These are phyloP conservation scores for Fusarium sp. DNA, from an alignment of 2,329 filamentous ascomycete genomes.

Conservation along the genomic window DNA sequence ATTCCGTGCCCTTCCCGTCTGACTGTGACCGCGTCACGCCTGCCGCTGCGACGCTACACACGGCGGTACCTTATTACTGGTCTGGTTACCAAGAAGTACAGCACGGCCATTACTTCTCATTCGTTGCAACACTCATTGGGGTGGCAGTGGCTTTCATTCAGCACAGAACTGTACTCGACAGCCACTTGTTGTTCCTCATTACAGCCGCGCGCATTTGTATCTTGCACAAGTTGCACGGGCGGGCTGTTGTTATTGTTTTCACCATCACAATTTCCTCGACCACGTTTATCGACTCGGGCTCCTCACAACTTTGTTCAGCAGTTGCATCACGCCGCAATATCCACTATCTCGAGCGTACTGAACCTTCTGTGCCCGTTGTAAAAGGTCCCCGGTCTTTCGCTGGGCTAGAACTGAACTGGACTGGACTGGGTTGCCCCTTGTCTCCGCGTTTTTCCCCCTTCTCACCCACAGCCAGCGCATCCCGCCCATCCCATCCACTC, in stretches of 20 bases:
- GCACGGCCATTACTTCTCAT: background rate
- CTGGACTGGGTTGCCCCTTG: slow-evolving; percentile 36
- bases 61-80: slow-evolving; percentile 22
- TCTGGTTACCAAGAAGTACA: slow-evolving; percentile 21
- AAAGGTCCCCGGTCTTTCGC: slow-evolving; percentile 13
- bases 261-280: background rate
- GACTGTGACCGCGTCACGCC: slow-evolving; percentile 39
- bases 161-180: slow-evolving; percentile 9
- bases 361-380: slow-evolving; percentile 7
- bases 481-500: slow-evolving; percentile 26
- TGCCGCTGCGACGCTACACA: slow-evolving; percentile 25
- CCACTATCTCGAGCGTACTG: slow-evolving; percentile 13
- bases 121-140: slow-evolving; percentile 11
- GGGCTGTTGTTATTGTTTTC: slow-evolving; percentile 8
- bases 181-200: slow-evolving; percentile 28
- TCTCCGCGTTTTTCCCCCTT: slow-evolving; percentile 39
- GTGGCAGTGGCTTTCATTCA: slow-evolving; percentile 17
- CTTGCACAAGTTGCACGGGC: slow-evolving; percentile 5
- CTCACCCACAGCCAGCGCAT: slow-evolving; percentile 38
- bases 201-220: slow-evolving; percentile 32
- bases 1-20: slow-evolving; percentile 22
- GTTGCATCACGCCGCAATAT: slow-evolving; percentile 25
- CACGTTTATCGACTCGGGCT: background rate
- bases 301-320: slow-evolving; percentile 1
- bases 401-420: slow-evolving; percentile 28